A percentile compares a stretch with the other conserved stretches of the same genome.
Evolutionary conservation across 139 green algal species (phyloP).

Genomic region (Micractinium conductrix): DNA sequence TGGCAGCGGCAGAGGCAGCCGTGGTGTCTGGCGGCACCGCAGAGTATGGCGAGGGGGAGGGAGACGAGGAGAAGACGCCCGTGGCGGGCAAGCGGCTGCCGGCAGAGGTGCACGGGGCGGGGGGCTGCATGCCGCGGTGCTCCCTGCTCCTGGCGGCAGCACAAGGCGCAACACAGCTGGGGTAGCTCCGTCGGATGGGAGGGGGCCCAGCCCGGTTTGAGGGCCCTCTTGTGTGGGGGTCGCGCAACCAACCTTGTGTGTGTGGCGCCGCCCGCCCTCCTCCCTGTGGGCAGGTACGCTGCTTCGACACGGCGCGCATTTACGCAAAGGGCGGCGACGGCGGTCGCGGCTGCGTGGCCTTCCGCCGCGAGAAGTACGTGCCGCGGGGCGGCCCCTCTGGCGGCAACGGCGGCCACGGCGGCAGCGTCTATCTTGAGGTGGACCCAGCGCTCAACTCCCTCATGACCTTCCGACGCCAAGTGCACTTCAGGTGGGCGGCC

Average conservation of each 20-base stretch:
- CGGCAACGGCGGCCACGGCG: conserved; percentile 90
- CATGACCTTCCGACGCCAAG: conserved; percentile 73
- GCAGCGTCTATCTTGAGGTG: conserved; percentile 83
- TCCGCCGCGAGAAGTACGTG: conserved; percentile 97
- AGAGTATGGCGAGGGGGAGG: neutral
- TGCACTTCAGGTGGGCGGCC: conserved; percentile 57
- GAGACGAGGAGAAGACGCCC: neutral
- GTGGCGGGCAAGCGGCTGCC: conserved; percentile 67
- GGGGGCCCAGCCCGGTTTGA: no score
- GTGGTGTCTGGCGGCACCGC: no score
- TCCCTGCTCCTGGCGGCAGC: no score
- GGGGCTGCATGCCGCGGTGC: no score
- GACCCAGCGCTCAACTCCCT: conserved; percentile 82
- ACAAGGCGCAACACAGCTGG: no score
- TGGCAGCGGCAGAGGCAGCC: neutral
- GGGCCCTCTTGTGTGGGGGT: no score
- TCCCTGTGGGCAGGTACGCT: no score
- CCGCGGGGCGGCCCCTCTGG: conserved; percentile 83
- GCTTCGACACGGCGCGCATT: conserved; percentile 95
- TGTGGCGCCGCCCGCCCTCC: no score
- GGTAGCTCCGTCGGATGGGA: no score
- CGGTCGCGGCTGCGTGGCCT: conserved; percentile 94
- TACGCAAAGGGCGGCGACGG: conserved; percentile 91
- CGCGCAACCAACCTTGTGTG: no score
- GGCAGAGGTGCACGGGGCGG: conserved; percentile 82